A percentile compares a stretch with the other conserved stretches of the same genome.
These are phyloP conservation scores for Blastomyces gilchristii DNA, from an alignment of 2,329 filamentous ascomycete genomes.

Conservation along the genomic window DNA sequence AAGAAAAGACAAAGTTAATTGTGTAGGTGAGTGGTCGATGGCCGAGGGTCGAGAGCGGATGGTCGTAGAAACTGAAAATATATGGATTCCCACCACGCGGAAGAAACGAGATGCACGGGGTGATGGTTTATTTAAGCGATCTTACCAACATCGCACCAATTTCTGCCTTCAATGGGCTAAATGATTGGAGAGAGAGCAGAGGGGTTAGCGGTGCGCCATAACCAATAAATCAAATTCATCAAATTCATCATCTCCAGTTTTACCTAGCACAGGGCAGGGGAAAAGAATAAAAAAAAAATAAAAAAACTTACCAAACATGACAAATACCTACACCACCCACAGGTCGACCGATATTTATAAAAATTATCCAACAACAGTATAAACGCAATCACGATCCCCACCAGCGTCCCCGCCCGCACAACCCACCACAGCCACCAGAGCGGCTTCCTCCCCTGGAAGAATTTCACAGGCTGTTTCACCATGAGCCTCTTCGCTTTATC, in stretches of 20 bases:
- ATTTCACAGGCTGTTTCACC: slow-evolving; percentile 47
- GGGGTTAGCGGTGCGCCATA: neutral
- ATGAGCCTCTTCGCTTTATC: slow-evolving; percentile 42
- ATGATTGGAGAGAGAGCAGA: neutral
- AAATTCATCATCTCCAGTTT: neutral
- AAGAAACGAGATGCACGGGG: neutral
- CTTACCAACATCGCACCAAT: slow-evolving; percentile 8
- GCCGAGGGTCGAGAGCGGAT: neutral
- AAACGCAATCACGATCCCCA: slow-evolving; percentile 75
- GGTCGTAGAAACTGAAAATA: neutral
- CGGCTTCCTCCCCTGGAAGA: slow-evolving; percentile 67
- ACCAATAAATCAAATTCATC: neutral
- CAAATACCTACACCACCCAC: slow-evolving; percentile 89
- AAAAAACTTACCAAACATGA: slow-evolving; percentile 69
- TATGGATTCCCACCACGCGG: too few species aligned
- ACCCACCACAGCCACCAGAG: slow-evolving; percentile 99
- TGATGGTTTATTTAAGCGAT: neutral
- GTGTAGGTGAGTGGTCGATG: neutral
- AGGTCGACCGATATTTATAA: slow-evolving; percentile 64
- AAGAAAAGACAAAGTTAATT: too few species aligned
- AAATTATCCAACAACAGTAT: slow-evolving; percentile 85
- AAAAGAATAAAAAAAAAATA: neutral
- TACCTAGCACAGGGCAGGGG: neutral
- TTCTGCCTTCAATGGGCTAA: slow-evolving; percentile 7
- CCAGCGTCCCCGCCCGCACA: slow-evolving; percentile 63